Base-by-base conservation (phyloP, 2,329 filamentous ascomycete species). In the Hypoxylon sp. region DNA sequence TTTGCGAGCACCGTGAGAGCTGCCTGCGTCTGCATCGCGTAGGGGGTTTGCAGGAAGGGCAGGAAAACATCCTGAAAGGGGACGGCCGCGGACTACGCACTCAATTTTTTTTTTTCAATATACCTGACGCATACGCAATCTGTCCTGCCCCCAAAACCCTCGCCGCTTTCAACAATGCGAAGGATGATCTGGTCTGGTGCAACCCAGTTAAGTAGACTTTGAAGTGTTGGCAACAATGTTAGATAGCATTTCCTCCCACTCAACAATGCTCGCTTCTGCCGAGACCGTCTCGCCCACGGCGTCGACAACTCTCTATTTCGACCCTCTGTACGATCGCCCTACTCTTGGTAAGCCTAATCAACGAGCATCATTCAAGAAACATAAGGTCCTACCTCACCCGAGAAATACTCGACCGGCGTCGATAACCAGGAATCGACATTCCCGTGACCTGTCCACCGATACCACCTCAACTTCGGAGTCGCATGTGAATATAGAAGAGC, bases 371-470 rank as follows among this genome's bases (percentile, higher is more conserved):
- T 79, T 82, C 71, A 81, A 79, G 68, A 80, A 77, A 62, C 80
- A 80, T 56, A 82, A 80, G 55, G 67, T 76, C 14, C 76, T 82
- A 14, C 80, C 80, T n/a, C 80, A 78, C 56, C 79, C 80, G 41
- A 74, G 73, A 66, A 75, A 74, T 56, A 73, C 75, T 60, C 75
- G 70, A 13, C 55, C 65, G 28, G 50, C 59, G 60, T 58, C 67
- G 56, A 45, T 61, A 10, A 23, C 59, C 34, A 61, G 41, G 55
- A 65, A 50, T 60, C 71, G 23, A 19, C 65, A 52, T 67, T 67
- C 73, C 69, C 64, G 75, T 69, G 70, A 71, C 23, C 45, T 65
- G 32, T 68, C 77, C 13, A 67, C 78, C 65, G 78, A 79, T 66
- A 73, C 77, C 9, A 73, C 73, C 49, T 72, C 71, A 34, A 70